Base-by-base conservation (phyloP, 139 green algal species). In the Raphidocelis subcapitata region DNA sequence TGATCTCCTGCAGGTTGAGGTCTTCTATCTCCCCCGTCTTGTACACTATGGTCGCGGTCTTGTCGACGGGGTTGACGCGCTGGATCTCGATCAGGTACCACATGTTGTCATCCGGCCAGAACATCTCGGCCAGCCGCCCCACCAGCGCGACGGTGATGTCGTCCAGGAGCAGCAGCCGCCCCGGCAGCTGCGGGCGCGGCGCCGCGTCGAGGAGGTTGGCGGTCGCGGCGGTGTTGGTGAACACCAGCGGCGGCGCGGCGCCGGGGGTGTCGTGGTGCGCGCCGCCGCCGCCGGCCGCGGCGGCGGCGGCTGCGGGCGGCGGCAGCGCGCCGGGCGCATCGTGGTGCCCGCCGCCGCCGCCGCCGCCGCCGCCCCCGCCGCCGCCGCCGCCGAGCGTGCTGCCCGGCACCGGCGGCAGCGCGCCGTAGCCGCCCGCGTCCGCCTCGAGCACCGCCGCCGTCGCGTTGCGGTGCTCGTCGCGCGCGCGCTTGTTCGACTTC, bases 71-170 rank as follows among this genome's bases (percentile, higher is more conserved):
- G 20, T 80, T 68, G 5, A 87, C 79, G 12, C 59, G 36, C 49
- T 88, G 75, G n/a, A 95, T 91, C 68, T 91, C 85, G 16, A 96
- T 91, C 3, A 96, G 75, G 79, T 96, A 97, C 92, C 92, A 97
- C 57, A 89, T 70, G 62, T 86, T 89, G 80, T 93, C 86, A 56
- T 91, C 85, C 21, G 89, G 90, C 92, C 92, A 97, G 69, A 87
- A 95, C 72, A 97, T 84, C 86, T 97, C 92, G 3, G 89, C 91
- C 41, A 88, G 86, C 26, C 85, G 77, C 12, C 91, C 88, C 65
- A 86, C 72, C 46, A 97, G 79, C 0, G 76, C 70, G 1, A 77
- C 65, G 1, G n/a, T 77, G 55, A 97, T 91, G 73, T 95, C 92
- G 8, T 76, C 62, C 1, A 79, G 24, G 10, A 73, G 86, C 20